Evolutionary conservation across 2,329 filamentous ascomycete genomes (phyloP).

Genomic region (Aspergillus intermedius): DNA sequence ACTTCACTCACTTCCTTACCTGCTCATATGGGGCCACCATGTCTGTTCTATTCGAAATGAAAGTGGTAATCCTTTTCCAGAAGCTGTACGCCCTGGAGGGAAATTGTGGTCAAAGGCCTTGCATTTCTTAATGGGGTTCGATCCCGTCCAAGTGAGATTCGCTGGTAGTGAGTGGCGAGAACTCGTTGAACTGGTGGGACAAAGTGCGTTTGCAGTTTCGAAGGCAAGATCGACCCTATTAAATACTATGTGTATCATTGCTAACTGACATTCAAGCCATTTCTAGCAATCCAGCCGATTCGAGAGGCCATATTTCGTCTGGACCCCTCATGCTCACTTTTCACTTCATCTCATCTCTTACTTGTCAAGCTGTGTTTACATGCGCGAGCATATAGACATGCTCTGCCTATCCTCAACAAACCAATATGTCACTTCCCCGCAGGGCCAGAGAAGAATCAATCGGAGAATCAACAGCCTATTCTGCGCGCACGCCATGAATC

Average conservation of each 20-base stretch:
- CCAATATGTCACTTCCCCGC: constrained; percentile 38
- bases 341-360: constrained; percentile 39
- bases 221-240: constrained; percentile 23
- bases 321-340: constrained; percentile 35
- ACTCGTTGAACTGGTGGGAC: constrained; percentile 28
- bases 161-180: constrained; percentile 34
- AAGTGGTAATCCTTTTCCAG: constrained; percentile 27
- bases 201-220: constrained; percentile 23
- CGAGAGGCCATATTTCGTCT: constrained; percentile 40
- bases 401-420: constrained; percentile 35
- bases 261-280: constrained; percentile 25
- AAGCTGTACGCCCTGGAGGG: constrained; percentile 38
- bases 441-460: constrained; percentile 15
- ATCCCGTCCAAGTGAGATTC: constrained; percentile 40
- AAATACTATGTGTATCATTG: background rate
- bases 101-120: constrained; percentile 46
- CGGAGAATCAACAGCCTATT: constrained; percentile 15
- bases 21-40: constrained; percentile 48
- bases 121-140: constrained; percentile 50
- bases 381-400: constrained; percentile 33
- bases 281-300: constrained; percentile 35
- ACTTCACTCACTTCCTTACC: constrained; percentile 54
- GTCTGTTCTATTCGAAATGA: constrained; percentile 35
- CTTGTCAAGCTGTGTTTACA: constrained; percentile 38
- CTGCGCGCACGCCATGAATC: constrained; percentile 27